Base-by-base conservation (phyloP, 1,139 yeast genomes). In the Pichia sp. region DNA sequence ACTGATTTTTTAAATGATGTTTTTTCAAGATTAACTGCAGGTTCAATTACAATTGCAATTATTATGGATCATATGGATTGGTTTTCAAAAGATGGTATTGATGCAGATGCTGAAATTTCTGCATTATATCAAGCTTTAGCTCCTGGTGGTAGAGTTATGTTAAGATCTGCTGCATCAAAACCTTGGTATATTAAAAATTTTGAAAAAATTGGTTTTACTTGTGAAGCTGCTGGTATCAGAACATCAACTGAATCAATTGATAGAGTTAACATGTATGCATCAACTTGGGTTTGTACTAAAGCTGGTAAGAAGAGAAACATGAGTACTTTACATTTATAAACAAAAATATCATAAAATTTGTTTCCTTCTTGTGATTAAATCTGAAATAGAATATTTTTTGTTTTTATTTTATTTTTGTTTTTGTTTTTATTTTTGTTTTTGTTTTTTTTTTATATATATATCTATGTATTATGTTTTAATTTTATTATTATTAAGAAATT, bases 31-130 rank as follows among this genome's bases (percentile, higher is more conserved):
- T 70, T 86, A 51, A 71, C 79, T 36, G 72, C 75, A 47, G 75
- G 76, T 49, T 77, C 88, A 26, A 74, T 86, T 46, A 79, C 89
- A 8, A 81, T 83, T 59, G 92, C 92, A 31, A 78, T 86, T 44
- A 83, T 86, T 50, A 86, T 86, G 95, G 95, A 86, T 65, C 95
- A 86, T 64, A 84, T 86, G 92, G 95, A 86, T 66, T 86, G 95
- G 95, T 86, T 86, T 62, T 82, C 81, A 57, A 83, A 86, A 39
- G 65, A 72, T 27, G 84, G 83, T 25, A 59, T 60, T 7, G 90
- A 83, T 34, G 92, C 87, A 10, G 69, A 73, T 44, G 71, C 74
- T 47, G 95, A 86, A 64, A 81, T 86, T 56, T 63, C 72, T 33
- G 86, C 88, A 0, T 71, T 86, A 46, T 75, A 74, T 62, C 72